Evolutionary conservation across 805 yeast species (phyloP), one percentile per base, ranked within the genome.

Genomic region (Maudiozyma bulderi): DNA sequence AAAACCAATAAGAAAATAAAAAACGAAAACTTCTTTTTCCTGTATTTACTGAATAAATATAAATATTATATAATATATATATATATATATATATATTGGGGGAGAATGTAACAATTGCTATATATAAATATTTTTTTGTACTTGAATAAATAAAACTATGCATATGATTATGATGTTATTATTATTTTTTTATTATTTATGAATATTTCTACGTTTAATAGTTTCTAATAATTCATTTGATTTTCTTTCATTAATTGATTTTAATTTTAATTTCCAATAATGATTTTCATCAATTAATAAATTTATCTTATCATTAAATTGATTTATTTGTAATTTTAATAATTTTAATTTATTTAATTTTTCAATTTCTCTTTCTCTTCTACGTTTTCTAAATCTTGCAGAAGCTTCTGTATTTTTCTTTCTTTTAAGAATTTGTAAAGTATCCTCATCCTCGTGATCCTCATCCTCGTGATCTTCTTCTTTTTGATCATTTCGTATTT

Each of bases 401-500:
- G 91, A 81, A 1, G 99, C 98, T 1, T 93, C 96, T 0, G 96
- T 89, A 68, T 89, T 90, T 58, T 95, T 77, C 54, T 84, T 79
- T 53, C 95, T 77, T 68, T 87, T 91, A 10, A 40, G 26, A 15
- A 38, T 14, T 38, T 38, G 26, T 8, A 14, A 15, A 6, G 14
- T 28, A 15, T 38, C 40, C 15, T 38, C 40, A 3, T 34, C 6
- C 8, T 34, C 34, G 34, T n/a, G n/a, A n/a, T 31, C 9, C 60
- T 85, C 47, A 14, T 42, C 37, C 11, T 41, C 45, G 3, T 42
- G 45, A 29, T 43, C 47, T 15, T 39, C 40, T 5, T 37, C n/a
- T 13, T 8, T 37, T 14, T 39, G 8, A 5, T 46, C 35, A 30
- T 37, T 30, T 29, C 14, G 14, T 29, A 26, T 26, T 32, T 32